Evolutionary conservation across 768 basidiomycete species (phyloP).

Genomic region (Multifurca ochricompacta): DNA sequence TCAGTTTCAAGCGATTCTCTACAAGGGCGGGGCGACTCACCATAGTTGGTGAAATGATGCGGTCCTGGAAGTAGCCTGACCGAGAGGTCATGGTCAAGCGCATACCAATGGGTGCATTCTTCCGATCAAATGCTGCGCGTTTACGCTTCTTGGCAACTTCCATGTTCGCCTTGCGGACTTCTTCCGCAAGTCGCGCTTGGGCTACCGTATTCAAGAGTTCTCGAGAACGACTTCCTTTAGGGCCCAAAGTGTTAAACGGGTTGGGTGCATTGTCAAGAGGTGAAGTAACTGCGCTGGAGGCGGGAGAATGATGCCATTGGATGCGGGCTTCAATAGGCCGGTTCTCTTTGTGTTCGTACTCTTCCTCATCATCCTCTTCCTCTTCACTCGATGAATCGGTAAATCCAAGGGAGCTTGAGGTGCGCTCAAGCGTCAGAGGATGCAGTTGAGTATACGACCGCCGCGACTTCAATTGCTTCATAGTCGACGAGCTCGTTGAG

Average conservation of each 20-base stretch:
- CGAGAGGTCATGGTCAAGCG: constrained; percentile 92
- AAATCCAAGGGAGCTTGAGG: background rate
- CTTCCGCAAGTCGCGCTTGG: constrained; percentile 15
- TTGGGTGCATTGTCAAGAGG: background rate
- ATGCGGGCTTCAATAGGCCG: constrained; percentile 70
- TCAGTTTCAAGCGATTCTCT: background rate
- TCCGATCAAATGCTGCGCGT: constrained; percentile 18
- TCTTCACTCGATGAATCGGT: constrained; percentile 30
- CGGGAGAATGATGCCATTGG: constrained; percentile 11
- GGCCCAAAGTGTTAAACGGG: background rate
- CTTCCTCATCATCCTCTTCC: constrained; percentile 24
- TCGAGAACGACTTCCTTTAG: background rate
- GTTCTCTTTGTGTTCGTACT: constrained; percentile 49
- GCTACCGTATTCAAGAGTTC: constrained; percentile 6
- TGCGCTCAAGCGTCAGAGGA: background rate
- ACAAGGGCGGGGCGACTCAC: constrained; percentile 39
- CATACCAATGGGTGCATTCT: constrained; percentile 62
- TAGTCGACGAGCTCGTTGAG: constrained; percentile 14
- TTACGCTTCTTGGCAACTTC: constrained; percentile 18
- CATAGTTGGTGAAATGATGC: constrained; percentile 94
- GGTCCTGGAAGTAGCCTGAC: constrained; percentile 88
- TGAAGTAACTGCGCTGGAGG: background rate
- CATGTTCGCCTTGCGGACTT: constrained; percentile 15
- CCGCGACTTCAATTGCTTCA: constrained; percentile 17
- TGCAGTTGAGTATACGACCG: constrained; percentile 8